Evolutionary conservation across 2,329 filamentous ascomycete species (phyloP).

Genomic region (Ophiobolus disseminans): DNA sequence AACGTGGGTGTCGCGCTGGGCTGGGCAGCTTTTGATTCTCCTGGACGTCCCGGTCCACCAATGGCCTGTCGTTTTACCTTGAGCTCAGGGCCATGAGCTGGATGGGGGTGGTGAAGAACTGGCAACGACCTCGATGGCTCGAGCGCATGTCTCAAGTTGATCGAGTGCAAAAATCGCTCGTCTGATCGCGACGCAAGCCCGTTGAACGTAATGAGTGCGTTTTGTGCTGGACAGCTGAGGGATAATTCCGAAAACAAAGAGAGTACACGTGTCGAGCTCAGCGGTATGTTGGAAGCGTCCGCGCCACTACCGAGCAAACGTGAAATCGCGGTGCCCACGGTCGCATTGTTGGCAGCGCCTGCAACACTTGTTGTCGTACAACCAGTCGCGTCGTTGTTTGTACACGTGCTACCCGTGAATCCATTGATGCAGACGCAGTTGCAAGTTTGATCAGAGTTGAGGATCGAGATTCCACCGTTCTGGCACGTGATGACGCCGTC

Average conservation of each 20-base stretch:
- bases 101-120: slow-evolving; percentile 32
- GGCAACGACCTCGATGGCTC: slow-evolving; percentile 34
- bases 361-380: slow-evolving; percentile 62
- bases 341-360: slow-evolving; percentile 63
- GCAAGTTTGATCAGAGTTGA: slow-evolving; percentile 70
- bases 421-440: slow-evolving; percentile 89
- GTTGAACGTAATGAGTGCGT: slow-evolving; percentile 85
- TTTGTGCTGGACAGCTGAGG: slow-evolving; percentile 83
- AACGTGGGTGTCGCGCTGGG: slow-evolving; percentile 28
- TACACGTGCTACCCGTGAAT: slow-evolving; percentile 73
- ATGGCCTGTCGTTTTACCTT: slow-evolving; percentile 35
- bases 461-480: slow-evolving; percentile 81
- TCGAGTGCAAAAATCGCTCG: slow-evolving; percentile 15
- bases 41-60: slow-evolving; percentile 41
- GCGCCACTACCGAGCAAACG: slow-evolving; percentile 71
- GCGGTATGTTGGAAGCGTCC: slow-evolving; percentile 75
- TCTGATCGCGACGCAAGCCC: slow-evolving; percentile 50
- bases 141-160: slow-evolving; percentile 27
- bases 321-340: slow-evolving; percentile 80
- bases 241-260: slow-evolving; percentile 77
- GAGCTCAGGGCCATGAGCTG: slow-evolving; percentile 11
- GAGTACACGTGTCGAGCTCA: slow-evolving; percentile 73
- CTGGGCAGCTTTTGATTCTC: slow-evolving; percentile 18
- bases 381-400: slow-evolving; percentile 55
- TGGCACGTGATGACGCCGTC: slow-evolving; percentile 68